Conservation (phyloP, 192 early-diverging fungal genomes). For the Chytriomyces confervae region DNA sequence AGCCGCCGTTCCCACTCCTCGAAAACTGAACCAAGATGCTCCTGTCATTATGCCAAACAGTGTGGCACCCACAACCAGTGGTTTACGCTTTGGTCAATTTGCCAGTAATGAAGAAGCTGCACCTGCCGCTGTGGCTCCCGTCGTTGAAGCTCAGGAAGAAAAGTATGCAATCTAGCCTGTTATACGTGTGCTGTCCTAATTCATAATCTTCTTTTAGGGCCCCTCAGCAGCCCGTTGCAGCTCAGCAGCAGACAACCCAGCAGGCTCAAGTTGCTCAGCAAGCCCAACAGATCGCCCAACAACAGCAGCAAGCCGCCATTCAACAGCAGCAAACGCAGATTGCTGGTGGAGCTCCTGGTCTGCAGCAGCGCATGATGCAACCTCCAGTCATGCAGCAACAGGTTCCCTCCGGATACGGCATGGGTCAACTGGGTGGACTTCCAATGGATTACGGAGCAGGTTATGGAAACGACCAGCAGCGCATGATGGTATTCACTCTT, state of each 20-base stretch:
- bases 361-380: constrained; percentile 29
- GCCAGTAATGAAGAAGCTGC: constrained; percentile 44
- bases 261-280: constrained; percentile 6
- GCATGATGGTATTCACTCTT: constrained; percentile 29
- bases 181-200: not conserved
- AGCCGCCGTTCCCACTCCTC: constrained; percentile 52
- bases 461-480: constrained; percentile 44
- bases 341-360: constrained; percentile 17
- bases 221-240: constrained; percentile 4
- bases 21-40: constrained; percentile 87
- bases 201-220: not conserved
- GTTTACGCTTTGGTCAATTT: constrained; percentile 67
- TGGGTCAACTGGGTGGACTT: constrained; percentile 45
- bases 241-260: constrained; percentile 20
- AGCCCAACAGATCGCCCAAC: constrained; percentile 20
- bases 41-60: constrained; percentile 85
- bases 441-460: constrained; percentile 48
- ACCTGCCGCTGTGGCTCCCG: not conserved
- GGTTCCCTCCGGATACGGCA: constrained; percentile 38
- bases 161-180: not conserved
- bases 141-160: constrained; percentile 12
- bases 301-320: not conserved
- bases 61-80: constrained; percentile 70
- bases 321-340: constrained; percentile 28
- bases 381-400: constrained; percentile 25